These are phyloP conservation scores for Mycena capillaripes DNA, from an alignment of 768 basidiomycete genomes.

Conservation along the genomic window DNA sequence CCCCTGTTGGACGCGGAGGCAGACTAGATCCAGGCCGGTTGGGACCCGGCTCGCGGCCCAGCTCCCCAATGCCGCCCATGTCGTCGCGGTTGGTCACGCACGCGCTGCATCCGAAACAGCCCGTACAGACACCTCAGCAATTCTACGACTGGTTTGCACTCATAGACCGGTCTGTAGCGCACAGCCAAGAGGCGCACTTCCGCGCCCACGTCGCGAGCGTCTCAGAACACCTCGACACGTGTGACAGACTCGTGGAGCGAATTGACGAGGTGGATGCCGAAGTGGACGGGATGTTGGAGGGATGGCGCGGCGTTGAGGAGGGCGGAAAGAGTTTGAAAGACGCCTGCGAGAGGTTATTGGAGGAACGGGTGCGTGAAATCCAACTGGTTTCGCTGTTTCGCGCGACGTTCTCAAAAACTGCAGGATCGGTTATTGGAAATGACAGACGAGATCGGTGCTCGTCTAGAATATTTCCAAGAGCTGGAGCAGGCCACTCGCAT, in stretches of 20 bases:
- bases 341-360: conserved; percentile 90
- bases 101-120: conserved; percentile 79
- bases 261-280: conserved; percentile 82
- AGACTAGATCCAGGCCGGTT: conserved; percentile 37
- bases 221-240: conserved; percentile 80
- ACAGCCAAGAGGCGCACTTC: conserved; percentile 95
- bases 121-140: conserved; percentile 92
- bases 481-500: conserved; percentile 93
- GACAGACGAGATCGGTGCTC: conserved; percentile 85
- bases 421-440: conserved; percentile 84
- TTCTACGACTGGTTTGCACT: conserved; percentile 97
- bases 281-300: conserved; percentile 86
- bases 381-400: neutral
- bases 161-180: conserved; percentile 91
- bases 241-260: conserved; percentile 79
- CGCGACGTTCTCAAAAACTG: conserved; percentile 4
- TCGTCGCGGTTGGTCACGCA: conserved; percentile 51
- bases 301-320: conserved; percentile 91
- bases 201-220: conserved; percentile 86
- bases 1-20: conserved; percentile 45
- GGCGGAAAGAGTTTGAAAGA: conserved; percentile 92
- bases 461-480: conserved; percentile 95
- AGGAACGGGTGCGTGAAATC: conserved; percentile 80
- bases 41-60: conserved; percentile 28
- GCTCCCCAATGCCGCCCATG: conserved; percentile 30